Percentiles rank a stretch among this genome's conserved stretches.
phyloP scores from a whole-genome alignment of 371 early-diverging fungal species.

The Rhizomucor miehei region DNA sequence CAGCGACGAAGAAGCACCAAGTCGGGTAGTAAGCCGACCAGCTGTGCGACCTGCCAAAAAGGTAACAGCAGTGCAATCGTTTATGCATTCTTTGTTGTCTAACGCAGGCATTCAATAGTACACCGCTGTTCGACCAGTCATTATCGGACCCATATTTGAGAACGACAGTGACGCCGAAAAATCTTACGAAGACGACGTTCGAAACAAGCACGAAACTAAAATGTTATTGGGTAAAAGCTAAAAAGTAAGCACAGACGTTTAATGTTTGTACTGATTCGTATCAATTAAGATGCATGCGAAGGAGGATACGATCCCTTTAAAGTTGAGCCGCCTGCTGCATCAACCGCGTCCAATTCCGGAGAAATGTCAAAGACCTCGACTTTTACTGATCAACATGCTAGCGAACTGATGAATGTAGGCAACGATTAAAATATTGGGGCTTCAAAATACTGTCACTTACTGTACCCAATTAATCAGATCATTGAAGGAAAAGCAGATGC shows the following conservation, averaged over 20 bases:
- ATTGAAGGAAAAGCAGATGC: conserved; percentile 32
- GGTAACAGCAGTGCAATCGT: conserved; percentile 7
- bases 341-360: not conserved
- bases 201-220: conserved; percentile 24
- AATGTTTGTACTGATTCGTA: too few species aligned
- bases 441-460: not conserved
- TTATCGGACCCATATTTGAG: conserved; percentile 58
- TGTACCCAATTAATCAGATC: not conserved
- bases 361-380: not conserved
- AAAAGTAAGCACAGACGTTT: too few species aligned
- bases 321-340: conserved; percentile 2
- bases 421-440: not conserved
- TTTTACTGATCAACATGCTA: conserved; percentile 32
- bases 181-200: conserved; percentile 8
- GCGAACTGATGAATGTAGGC: conserved; percentile 31
- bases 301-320: conserved; percentile 32
- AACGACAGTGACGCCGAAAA: conserved; percentile 17
- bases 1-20: conserved; percentile 38
- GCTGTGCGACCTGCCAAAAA: conserved; percentile 17
- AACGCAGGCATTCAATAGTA: conserved; percentile 4
- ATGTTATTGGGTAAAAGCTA: conserved; percentile 2
- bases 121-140: conserved; percentile 30
- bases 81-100: not conserved
- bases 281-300: not conserved
- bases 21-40: conserved; percentile 2